Evolutionary conservation across 441 rosid genomes (phyloP), one percentile per base, ranked within the genome.

Genomic region (Corymbia calophylla): DNA sequence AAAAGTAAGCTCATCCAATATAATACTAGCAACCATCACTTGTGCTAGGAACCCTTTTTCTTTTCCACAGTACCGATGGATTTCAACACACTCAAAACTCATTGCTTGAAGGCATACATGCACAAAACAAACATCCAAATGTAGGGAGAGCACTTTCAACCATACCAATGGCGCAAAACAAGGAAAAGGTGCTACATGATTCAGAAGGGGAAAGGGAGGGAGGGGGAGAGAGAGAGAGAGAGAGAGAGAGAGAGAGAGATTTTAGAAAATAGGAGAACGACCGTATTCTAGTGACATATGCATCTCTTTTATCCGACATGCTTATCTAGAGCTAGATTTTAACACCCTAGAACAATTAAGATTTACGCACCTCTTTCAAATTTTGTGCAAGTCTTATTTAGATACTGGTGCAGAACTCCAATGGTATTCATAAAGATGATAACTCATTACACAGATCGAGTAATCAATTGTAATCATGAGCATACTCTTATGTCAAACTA

Each of bases 191-290:
- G n/a, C 84, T 77, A 77, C n/a, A 23, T 77, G 84, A 77, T 77
- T 73, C 82, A 39, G 49, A 39, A 39, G 82, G 21, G 49, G 11
- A 39, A 16, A 66, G 39, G 15, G 10, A 19, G 7, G 5, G 5
- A 35, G 64, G 9, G 25, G 10, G 9, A 11, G 12, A 1, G 3
- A 6, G 6, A 25, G 4, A 5, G 0, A 4, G 48, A 6, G 48
- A 32, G 68, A n/a, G 70, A 60, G 66, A 60, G 70, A n/a, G 39
- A 64, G 73, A 64, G 84, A 44, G 84, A 39, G 84, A 23, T 23
- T 60, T 7, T 17, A 29, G 68, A 27, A 5, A 39, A 23, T 25
- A 39, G 84, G 51, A 77, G 48, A 39, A 77, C 23, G 51, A 44
- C 48, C 0, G 84, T 6, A 39, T 77, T 77, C 84, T 23, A 77